Evolutionary conservation across 2,329 filamentous ascomycete genomes (phyloP).

Genomic region (Pyrenophora graminea): DNA sequence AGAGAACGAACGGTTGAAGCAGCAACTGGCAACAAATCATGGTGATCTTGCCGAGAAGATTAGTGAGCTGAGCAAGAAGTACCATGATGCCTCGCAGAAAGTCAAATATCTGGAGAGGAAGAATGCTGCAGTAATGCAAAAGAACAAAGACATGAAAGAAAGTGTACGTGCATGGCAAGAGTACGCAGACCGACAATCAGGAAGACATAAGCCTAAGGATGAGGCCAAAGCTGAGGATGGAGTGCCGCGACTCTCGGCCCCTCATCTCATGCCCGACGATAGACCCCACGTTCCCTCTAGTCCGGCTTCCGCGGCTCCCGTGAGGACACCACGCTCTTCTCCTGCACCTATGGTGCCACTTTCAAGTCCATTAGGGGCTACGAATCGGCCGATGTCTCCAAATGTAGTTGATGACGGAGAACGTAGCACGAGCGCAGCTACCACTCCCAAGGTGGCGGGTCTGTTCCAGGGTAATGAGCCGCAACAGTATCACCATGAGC

Average conservation of each 20-base stretch:
- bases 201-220: slow-evolving; percentile 27
- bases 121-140: slow-evolving; percentile 39
- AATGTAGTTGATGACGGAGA: not conserved
- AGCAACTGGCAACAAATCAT: slow-evolving; percentile 23
- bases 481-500: not conserved
- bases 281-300: slow-evolving; percentile 28
- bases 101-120: slow-evolving; percentile 42
- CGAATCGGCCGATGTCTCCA: not conserved
- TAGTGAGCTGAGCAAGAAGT: slow-evolving; percentile 39
- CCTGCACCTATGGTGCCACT: slow-evolving; percentile 18
- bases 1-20: slow-evolving; percentile 8
- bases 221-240: slow-evolving; percentile 15
- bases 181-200: slow-evolving; percentile 39
- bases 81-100: slow-evolving; percentile 32
- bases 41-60: slow-evolving; percentile 35
- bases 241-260: slow-evolving; percentile 4
- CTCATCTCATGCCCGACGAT: slow-evolving; percentile 14
- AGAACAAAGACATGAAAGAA: slow-evolving; percentile 48
- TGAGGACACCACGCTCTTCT: slow-evolving; percentile 27
- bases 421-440: slow-evolving; percentile 1
- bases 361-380: not conserved
- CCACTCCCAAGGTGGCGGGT: slow-evolving; percentile 12
- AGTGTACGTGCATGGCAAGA: slow-evolving; percentile 46
- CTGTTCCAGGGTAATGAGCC: not conserved
- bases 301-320: slow-evolving; percentile 21